phyloP scores from a whole-genome alignment of 106 monocot species.

The Narthecium ossifragum region DNA sequence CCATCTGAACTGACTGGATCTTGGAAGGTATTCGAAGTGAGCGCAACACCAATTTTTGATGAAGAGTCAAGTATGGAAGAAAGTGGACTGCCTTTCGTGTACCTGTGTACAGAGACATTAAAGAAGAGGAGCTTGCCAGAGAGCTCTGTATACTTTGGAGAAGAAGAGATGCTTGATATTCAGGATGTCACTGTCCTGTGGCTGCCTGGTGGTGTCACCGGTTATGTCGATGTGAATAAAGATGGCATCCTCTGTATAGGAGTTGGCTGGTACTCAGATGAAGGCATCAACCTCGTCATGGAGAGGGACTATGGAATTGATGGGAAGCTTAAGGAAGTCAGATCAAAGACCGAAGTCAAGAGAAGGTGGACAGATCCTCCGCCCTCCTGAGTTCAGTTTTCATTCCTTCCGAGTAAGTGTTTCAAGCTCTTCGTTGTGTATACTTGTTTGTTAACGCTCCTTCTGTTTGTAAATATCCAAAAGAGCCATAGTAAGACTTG shows the following conservation, averaged over 20 bases:
- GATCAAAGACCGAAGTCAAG: slow-evolving; percentile 85
- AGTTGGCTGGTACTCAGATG: slow-evolving; percentile 91
- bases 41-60: slow-evolving; percentile 61
- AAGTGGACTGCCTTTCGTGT: slow-evolving; percentile 43
- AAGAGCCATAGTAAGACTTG: too few species aligned
- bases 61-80: slow-evolving; percentile 10
- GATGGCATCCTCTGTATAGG: slow-evolving; percentile 86
- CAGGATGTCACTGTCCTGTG: slow-evolving; percentile 83
- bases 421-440: too few species aligned
- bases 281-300: slow-evolving; percentile 96
- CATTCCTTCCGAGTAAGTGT: too few species aligned
- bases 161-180: slow-evolving; percentile 74
- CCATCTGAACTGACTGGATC: slow-evolving; percentile 77
- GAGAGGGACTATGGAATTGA: slow-evolving; percentile 96
- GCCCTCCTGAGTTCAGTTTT: slow-evolving; percentile 8
- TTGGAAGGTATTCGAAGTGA: slow-evolving; percentile 87
- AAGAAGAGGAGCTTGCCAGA: slow-evolving; percentile 88
- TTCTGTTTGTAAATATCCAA: too few species aligned
- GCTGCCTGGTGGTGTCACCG: slow-evolving; percentile 91
- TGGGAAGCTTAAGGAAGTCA: slow-evolving; percentile 92
- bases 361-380: slow-evolving; percentile 45
- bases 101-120: slow-evolving; percentile 79
- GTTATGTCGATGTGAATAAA: slow-evolving; percentile 71
- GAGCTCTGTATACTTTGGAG: slow-evolving; percentile 46
- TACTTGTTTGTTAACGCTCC: too few species aligned